phyloP scores from a whole-genome alignment of 768 basidiomycete genomes.

The Agrocybe praecox region DNA sequence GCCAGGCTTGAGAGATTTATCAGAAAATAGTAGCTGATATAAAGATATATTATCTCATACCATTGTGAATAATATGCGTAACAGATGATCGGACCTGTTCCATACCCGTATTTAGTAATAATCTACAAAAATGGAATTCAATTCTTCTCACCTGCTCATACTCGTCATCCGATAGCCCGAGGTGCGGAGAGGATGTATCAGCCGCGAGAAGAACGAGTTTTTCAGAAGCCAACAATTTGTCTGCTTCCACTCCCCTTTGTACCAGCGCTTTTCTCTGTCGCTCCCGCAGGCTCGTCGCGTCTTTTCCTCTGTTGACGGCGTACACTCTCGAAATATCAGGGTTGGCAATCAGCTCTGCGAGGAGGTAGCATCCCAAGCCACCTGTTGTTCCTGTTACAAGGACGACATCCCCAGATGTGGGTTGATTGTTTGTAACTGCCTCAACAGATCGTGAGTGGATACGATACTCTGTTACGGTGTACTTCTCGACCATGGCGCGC shows the following conservation, averaged over 20 bases:
- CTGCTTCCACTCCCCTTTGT: background rate
- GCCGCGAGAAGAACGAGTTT: background rate
- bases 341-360: background rate
- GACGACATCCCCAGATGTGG: background rate
- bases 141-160: background rate
- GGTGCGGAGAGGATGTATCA: background rate
- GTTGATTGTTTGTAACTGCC: background rate
- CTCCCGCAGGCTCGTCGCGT: background rate
- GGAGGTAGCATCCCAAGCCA: background rate
- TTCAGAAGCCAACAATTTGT: background rate
- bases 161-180: background rate
- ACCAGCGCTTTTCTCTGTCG: background rate
- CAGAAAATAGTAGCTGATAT: background rate
- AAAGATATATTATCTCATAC: background rate
- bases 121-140: background rate
- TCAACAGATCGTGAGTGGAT: background rate
- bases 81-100: constrained; percentile 3
- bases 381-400: constrained; percentile 13
- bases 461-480: background rate
- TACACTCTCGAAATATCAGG: background rate
- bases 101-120: background rate
- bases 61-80: constrained; percentile 14
- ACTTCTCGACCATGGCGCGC: constrained; percentile 4
- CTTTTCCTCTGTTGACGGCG: background rate
- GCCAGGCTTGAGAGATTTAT: constrained; percentile 36